A percentile compares a stretch with the other conserved stretches of the same genome.
Conservation (phyloP, 768 basidiomycete species). For the Ramaria sp. region DNA sequence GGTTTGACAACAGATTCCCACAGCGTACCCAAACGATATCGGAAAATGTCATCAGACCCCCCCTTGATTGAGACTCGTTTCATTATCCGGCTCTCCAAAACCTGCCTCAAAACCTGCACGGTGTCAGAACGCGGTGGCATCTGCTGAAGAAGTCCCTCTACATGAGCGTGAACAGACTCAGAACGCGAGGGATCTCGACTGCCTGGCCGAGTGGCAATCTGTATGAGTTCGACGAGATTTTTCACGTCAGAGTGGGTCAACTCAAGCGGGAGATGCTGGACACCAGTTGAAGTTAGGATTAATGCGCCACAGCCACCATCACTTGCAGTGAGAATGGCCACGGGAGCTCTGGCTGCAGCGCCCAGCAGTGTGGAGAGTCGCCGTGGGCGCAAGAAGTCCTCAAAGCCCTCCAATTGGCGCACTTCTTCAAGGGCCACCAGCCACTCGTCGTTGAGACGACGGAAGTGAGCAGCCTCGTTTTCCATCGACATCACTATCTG, state of each 20-base stretch:
- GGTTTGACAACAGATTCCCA: not conserved
- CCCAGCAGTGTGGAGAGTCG: conserved; percentile 8
- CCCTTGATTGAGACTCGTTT: not conserved
- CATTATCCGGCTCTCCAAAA: not conserved
- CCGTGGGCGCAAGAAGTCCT: conserved; percentile 13
- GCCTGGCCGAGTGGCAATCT: no score
- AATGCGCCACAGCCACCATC: conserved; percentile 11
- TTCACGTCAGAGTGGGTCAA: not conserved
- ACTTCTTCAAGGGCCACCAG: conserved; percentile 15
- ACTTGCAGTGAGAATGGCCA: conserved; percentile 14
- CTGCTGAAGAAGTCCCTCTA: no score
- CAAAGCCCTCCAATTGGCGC: conserved; percentile 11
- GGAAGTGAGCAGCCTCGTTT: conserved; percentile 11
- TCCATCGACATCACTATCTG: conserved; percentile 4
- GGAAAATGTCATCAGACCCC: not conserved
- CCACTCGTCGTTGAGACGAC: conserved; percentile 18
- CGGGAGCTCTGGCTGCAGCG: conserved; percentile 14
- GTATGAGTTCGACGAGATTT: not conserved
- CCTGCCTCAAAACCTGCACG: no score
- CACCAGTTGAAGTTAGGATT: not conserved
- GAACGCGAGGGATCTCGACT: no score
- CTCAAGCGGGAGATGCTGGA: no score
- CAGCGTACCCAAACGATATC: not conserved
- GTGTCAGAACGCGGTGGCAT: no score
- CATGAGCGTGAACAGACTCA: no score